These are phyloP conservation scores for Aspergillus uvarum DNA, from an alignment of 2,329 filamentous ascomycete species.

Conservation along the genomic window DNA sequence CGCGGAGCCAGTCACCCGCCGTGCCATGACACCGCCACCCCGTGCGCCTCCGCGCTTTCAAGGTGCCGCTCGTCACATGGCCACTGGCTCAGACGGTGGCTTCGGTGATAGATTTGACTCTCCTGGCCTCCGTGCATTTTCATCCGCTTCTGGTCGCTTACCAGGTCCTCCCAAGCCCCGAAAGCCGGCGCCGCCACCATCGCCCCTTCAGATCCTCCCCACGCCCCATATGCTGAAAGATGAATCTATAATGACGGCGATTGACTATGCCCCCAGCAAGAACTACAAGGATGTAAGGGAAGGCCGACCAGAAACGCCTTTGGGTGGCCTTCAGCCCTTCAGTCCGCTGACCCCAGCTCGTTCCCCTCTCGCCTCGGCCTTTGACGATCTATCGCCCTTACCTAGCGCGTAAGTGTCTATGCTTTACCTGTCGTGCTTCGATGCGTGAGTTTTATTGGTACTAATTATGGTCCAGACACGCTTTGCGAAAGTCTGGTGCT, in stretches of 20 bases:
- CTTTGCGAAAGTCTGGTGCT: slow-evolving; percentile 50
- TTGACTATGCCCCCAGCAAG: slow-evolving; percentile 83
- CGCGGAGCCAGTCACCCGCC: slow-evolving; percentile 78
- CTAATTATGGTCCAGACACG: slow-evolving; percentile 39
- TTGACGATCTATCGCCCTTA: slow-evolving; percentile 79
- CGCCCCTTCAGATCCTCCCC: slow-evolving; percentile 71
- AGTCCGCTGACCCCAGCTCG: slow-evolving; percentile 69
- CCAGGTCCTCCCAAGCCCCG: slow-evolving; percentile 49
- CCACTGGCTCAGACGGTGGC: slow-evolving; percentile 45
- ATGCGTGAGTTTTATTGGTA: slow-evolving; percentile 1
- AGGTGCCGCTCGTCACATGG: slow-evolving; percentile 46
- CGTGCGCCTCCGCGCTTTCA: slow-evolving; percentile 61
- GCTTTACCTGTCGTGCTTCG: not conserved
- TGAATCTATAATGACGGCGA: slow-evolving; percentile 69
- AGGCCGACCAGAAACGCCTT: slow-evolving; percentile 64
- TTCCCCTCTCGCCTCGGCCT: slow-evolving; percentile 77
- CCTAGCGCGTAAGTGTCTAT: slow-evolving; percentile 79
- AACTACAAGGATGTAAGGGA: slow-evolving; percentile 65
- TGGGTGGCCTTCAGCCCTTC: slow-evolving; percentile 65
- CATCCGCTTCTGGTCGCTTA: slow-evolving; percentile 57
- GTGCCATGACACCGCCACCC: slow-evolving; percentile 94
- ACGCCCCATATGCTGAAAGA: slow-evolving; percentile 83
- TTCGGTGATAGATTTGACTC: slow-evolving; percentile 24
- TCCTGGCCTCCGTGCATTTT: slow-evolving; percentile 60
- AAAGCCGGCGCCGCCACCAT: slow-evolving; percentile 68